These are phyloP conservation scores for Fusarium sp. DNA, from an alignment of 2,329 filamentous ascomycete genomes.

Conservation along the genomic window DNA sequence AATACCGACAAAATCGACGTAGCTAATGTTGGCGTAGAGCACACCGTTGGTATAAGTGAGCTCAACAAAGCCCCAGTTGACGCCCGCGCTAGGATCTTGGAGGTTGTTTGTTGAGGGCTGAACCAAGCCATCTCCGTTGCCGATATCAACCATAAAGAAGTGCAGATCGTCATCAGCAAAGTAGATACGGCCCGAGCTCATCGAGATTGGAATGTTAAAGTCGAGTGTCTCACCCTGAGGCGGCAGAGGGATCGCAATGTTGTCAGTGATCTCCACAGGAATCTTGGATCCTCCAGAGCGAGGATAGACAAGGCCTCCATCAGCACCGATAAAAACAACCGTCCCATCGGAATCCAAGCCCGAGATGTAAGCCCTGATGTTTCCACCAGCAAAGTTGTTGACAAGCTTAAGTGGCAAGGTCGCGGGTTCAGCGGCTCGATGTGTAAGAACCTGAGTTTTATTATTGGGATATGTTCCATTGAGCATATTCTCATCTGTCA, in stretches of 20 bases:
- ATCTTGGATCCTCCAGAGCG: constrained; percentile 46
- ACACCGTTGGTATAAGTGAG: constrained; percentile 54
- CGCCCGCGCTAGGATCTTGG: constrained; percentile 53
- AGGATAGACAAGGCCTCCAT: constrained; percentile 56
- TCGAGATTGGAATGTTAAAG: constrained; percentile 53
- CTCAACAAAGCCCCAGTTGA: constrained; percentile 63
- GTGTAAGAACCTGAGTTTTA: constrained; percentile 5
- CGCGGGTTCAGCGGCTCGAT: constrained; percentile 7
- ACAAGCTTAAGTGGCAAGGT: constrained; percentile 48
- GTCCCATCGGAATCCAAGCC: constrained; percentile 53
- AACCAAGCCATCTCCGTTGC: constrained; percentile 53
- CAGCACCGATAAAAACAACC: constrained; percentile 56
- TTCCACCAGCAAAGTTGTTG: constrained; percentile 55
- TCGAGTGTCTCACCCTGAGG: constrained; percentile 49
- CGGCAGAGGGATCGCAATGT: constrained; percentile 57
- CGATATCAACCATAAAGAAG: constrained; percentile 54
- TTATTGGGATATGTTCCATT: constrained; percentile 49
- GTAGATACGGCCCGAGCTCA: constrained; percentile 57
- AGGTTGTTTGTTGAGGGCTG: constrained; percentile 59
- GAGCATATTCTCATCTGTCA: constrained; percentile 53
- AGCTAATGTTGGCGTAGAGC: constrained; percentile 61
- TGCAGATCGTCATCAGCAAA: constrained; percentile 55
- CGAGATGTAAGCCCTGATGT: constrained; percentile 58
- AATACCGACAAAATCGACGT: constrained; percentile 63
- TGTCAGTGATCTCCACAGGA: constrained; percentile 51